Percentiles rank a stretch among this genome's conserved stretches.
Conservation (phyloP, 495 filamentous ascomycete species). For the Xylona heveae region DNA sequence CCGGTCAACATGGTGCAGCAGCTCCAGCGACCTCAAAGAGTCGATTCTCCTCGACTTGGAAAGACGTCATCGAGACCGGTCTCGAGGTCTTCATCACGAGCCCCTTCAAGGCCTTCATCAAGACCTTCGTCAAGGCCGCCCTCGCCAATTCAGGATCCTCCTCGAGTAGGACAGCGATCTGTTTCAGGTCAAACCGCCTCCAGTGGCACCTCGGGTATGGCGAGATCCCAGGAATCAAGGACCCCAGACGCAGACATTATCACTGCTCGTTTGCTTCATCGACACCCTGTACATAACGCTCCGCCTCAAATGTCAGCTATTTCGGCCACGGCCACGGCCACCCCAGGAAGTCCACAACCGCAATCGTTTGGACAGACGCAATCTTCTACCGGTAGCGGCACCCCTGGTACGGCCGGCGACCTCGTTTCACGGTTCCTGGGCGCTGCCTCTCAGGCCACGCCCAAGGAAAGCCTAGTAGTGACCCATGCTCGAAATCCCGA, state of each 20-base stretch:
- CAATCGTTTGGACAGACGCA: conserved; percentile 14
- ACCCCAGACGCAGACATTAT: conserved; percentile 19
- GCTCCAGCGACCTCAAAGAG: background rate
- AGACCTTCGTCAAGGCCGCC: background rate
- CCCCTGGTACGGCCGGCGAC: conserved; percentile 11
- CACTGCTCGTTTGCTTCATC: conserved; percentile 35
- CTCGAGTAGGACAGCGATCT: background rate
- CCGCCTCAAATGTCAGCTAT: conserved; percentile 37
- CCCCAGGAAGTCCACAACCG: conserved; percentile 20
- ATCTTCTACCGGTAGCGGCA: conserved; percentile 18
- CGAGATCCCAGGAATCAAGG: background rate
- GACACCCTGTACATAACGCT: conserved; percentile 29
- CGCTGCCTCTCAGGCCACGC: conserved; percentile 5
- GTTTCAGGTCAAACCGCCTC: background rate
- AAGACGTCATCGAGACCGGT: background rate
- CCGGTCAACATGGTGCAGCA: background rate
- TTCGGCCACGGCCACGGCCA: conserved; percentile 28
- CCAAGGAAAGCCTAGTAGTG: conserved; percentile 8
- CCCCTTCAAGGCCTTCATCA: background rate
- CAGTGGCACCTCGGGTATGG: background rate
- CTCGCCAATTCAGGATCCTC: background rate
- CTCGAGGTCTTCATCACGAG: background rate
- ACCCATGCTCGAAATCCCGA: background rate
- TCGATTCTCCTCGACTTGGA: background rate
- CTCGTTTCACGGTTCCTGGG: conserved; percentile 6